These are phyloP conservation scores for Flaveria brownii DNA, from an alignment of 129 eudicot genomes.

Conservation along the genomic window DNA sequence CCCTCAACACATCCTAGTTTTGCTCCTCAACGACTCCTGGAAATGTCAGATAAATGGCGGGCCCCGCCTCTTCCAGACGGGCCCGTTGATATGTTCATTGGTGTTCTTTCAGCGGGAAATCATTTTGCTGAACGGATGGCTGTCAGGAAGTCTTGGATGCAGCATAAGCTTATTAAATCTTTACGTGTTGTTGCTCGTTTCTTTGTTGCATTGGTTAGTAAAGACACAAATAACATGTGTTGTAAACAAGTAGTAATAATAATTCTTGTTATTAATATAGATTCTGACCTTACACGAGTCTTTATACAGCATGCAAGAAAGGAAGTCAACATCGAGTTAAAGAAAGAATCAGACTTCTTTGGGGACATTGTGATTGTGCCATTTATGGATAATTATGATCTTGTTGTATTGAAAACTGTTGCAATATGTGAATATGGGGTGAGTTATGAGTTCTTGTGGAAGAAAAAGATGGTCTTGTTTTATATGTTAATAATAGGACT, in stretches of 20 bases:
- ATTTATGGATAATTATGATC: conserved; percentile 89
- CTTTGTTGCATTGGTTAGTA: conserved; percentile 86
- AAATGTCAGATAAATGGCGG: conserved; percentile 63
- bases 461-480: not conserved
- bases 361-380: conserved; percentile 89
- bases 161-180: conserved; percentile 62
- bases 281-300: not conserved
- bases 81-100: conserved; percentile 67
- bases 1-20: conserved; percentile 87
- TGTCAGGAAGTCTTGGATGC: conserved; percentile 98
- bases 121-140: conserved; percentile 99
- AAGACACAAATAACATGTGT: not conserved
- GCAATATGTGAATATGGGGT: conserved; percentile 94
- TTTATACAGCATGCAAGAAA: conserved; percentile 62
- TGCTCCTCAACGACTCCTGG: conserved; percentile 77
- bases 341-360: conserved; percentile 88
- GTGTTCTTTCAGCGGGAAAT: conserved; percentile 88
- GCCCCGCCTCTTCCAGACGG: conserved; percentile 70
- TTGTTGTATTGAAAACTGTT: conserved; percentile 85
- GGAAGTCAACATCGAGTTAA: conserved; percentile 70
- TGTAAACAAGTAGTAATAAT: not conserved
- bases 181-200: conserved; percentile 80
- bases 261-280: not conserved
- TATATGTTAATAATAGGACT: conserved; percentile 17
- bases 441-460: conserved; percentile 28